Evolutionary conservation across 1,284 basidiomycete genomes (phyloP), one percentile per base, ranked within the genome.

Genomic region (Pholiota adiposa): DNA sequence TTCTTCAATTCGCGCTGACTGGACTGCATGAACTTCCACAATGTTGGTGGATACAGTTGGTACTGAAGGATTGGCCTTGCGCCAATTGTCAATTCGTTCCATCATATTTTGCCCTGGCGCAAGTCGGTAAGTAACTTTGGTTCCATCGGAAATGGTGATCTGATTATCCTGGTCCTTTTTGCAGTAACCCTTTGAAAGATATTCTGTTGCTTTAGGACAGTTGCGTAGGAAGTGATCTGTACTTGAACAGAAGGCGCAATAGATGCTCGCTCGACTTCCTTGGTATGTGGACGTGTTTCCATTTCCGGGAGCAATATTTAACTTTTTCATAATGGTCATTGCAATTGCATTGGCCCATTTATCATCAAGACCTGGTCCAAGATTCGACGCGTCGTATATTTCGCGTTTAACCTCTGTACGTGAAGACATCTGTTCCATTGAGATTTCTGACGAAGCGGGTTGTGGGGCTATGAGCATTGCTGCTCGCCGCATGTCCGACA

Each of bases 61-160:
- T 0, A 19, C 43, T 9, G 9, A 12, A 1, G 29, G 29, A 21
- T 54, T 55, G 0, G 36, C 16, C 14, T 54, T 51, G 2, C 53
- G 50, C 63, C 63, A 64, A 38, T 59, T 64, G 23, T 64, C 56
- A 5, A 64, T 48, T 6, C 38, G 33, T 34, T 64, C 63, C 54
- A 44, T 58, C 0, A 64, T 48, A 16, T 64, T 61, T 9, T 25
- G 5, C 49, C 63, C 59, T 2, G 56, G 50, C 0, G 19, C 7
- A 0, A 34, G 7, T 29, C 56, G 2, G 4, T 51, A 21, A 14
- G 44, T 54, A 1, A 64, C 36, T 4, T 48, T 50, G 6, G 9
- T 16, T 3, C 63, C 63, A 27, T 61, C 56, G 2, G 59, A 41
- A 5, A 61, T 16, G 6, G 56, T 38, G 4, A 64, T 57, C 3